Conservation (phyloP, 2,329 filamentous ascomycete genomes). For the Pseudogymnoascus pannorum region DNA sequence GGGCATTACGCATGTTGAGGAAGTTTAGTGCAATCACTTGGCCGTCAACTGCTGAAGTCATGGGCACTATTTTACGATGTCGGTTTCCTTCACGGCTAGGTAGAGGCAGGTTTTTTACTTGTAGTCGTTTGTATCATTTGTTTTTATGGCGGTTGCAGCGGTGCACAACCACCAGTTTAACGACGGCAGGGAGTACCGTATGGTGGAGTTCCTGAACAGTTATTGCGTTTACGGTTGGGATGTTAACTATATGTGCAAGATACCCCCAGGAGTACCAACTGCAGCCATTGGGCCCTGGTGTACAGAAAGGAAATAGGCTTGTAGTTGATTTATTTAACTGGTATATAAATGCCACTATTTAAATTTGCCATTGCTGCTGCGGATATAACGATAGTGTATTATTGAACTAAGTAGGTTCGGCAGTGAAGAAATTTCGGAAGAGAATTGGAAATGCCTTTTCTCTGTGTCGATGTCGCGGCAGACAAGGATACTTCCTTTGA, state of each 20-base stretch:
- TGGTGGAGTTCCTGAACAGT: conserved; percentile 4
- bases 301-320: background rate
- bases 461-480: background rate
- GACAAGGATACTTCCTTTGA: background rate
- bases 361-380: conserved; percentile 1
- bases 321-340: background rate
- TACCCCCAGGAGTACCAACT: conserved; percentile 6
- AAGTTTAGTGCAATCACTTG: conserved; percentile 12
- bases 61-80: background rate
- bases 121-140: conserved; percentile 1
- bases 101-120: background rate
- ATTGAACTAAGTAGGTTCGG: background rate
- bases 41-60: background rate
- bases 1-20: conserved; percentile 19
- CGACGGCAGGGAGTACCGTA: background rate
- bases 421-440: background rate
- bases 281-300: conserved; percentile 8
- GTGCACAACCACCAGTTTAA: background rate
- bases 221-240: conserved; percentile 6
- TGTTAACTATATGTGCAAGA: conserved; percentile 9
- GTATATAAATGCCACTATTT: background rate
- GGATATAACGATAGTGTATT: background rate
- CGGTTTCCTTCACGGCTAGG: background rate
- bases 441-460: background rate
- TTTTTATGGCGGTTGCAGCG: background rate